Evolutionary conservation across 306 rosid species (phyloP).

Genomic region (Casuarina glauca): DNA sequence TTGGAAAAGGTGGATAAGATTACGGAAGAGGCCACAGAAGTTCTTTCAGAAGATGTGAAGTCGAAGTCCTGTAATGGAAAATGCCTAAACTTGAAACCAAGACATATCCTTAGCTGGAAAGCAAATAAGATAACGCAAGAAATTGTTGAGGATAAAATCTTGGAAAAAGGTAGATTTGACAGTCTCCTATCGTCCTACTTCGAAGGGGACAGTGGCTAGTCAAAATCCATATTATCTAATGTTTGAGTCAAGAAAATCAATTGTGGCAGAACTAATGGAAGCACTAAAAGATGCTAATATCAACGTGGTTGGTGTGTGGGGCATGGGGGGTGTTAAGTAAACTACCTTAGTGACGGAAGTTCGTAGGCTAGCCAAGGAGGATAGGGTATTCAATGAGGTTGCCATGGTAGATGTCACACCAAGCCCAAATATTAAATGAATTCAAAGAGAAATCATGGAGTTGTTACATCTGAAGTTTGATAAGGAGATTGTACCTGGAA

Average conservation of each 20-base stretch:
- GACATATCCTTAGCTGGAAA: constrained; percentile 13
- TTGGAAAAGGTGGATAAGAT: not conserved
- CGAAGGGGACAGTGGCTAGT: rapidly evolving
- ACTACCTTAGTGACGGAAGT: not conserved
- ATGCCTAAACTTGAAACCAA: constrained; percentile 2
- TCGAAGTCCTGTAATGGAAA: constrained; percentile 1
- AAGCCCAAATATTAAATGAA: not conserved
- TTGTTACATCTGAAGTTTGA: not conserved
- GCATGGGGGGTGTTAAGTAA: not conserved
- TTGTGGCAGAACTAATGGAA: not conserved
- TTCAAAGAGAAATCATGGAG: constrained; percentile 9
- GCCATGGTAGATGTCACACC: not conserved
- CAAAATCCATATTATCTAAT: not conserved
- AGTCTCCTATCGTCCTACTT: not conserved
- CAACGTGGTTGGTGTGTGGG: constrained; percentile 8
- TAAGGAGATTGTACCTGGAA: not conserved
- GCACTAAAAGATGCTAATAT: constrained; percentile 1
- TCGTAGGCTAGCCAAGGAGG: not conserved
- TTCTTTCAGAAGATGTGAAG: not conserved
- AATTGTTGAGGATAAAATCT: not conserved
- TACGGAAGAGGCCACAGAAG: not conserved
- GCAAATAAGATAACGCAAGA: constrained; percentile 1
- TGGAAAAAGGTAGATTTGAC: not conserved
- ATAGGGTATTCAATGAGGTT: not conserved
- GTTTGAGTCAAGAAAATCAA: not conserved